Conservation (phyloP, 2,329 filamentous ascomycete species). For the Dactylellina drechsleri region DNA sequence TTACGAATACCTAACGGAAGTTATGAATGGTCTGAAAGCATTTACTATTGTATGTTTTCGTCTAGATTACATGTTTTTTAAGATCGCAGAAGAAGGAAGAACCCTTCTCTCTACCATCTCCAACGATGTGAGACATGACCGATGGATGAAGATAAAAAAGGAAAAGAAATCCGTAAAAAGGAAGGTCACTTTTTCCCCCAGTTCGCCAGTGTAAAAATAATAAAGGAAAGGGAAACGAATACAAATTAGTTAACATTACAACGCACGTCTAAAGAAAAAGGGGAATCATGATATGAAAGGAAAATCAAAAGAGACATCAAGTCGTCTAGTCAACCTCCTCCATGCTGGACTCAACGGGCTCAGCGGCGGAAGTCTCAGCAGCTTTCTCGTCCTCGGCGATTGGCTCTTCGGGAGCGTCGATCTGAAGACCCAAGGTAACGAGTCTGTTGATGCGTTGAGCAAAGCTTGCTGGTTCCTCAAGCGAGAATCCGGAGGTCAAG, state of each 20-base stretch:
- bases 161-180: constrained; percentile 43
- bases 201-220: constrained; percentile 46
- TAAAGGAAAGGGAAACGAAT: constrained; percentile 13
- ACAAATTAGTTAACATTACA: constrained; percentile 34
- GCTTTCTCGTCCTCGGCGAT: constrained; percentile 69
- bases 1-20: too few relatives aligned
- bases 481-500: constrained; percentile 98
- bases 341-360: constrained; percentile 91
- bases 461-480: constrained; percentile 97
- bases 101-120: constrained; percentile 15
- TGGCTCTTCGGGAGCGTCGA: constrained; percentile 83
- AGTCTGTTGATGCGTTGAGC: constrained; percentile 99
- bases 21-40: constrained; percentile 46
- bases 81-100: constrained; percentile 8
- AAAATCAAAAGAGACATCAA: constrained; percentile 15
- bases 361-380: constrained; percentile 66
- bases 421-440: constrained; percentile 94
- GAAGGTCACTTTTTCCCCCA: constrained; percentile 52
- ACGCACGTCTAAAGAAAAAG: constrained; percentile 28
- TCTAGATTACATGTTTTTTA: constrained; percentile 54
- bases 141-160: constrained; percentile 17
- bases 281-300: constrained; percentile 26
- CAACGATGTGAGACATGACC: constrained; percentile 54
- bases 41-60: constrained; percentile 50
- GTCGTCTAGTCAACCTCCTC: constrained; percentile 94